A percentile compares a stretch with the other conserved stretches of the same genome.
phyloP scores from a whole-genome alignment of 1,139 yeast genomes.

The Diutina neorugosa region DNA sequence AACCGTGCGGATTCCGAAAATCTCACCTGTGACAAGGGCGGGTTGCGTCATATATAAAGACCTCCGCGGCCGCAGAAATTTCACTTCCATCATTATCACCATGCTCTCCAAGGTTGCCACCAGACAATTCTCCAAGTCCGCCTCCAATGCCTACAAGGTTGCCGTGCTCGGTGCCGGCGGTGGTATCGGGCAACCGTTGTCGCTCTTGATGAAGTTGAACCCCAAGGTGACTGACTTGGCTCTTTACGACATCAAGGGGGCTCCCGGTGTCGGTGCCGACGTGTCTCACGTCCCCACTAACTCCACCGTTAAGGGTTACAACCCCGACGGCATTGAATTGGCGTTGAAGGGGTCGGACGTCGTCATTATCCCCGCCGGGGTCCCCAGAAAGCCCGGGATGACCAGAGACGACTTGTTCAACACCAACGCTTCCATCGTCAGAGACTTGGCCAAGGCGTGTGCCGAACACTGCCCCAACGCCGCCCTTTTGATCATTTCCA shows the following conservation, averaged over 20 bases:
- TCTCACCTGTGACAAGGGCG: too few species aligned
- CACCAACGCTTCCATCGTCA: slow-evolving; percentile 85
- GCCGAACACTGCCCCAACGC: slow-evolving; percentile 69
- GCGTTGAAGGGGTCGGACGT: slow-evolving; percentile 52
- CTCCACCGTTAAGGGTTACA: slow-evolving; percentile 55
- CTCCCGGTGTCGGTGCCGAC: slow-evolving; percentile 91
- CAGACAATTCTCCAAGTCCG: slow-evolving; percentile 2
- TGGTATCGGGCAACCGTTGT: slow-evolving; percentile 95
- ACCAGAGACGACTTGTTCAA: slow-evolving; percentile 91
- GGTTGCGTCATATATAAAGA: background rate
- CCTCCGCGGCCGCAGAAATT: background rate
- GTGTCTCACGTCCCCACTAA: slow-evolving; percentile 82
- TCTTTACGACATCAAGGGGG: slow-evolving; percentile 79
- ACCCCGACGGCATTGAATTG: slow-evolving; percentile 25
- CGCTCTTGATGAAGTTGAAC: slow-evolving; percentile 71
- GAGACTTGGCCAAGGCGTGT: slow-evolving; percentile 70
- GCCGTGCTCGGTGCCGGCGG: slow-evolving; percentile 95
- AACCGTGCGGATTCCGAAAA: too few species aligned
- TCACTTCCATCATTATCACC: background rate
- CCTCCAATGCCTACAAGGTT: slow-evolving; percentile 32
- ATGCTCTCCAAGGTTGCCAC: slow-evolving; percentile 3
- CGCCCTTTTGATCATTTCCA: slow-evolving; percentile 68
- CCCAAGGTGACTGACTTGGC: slow-evolving; percentile 68
- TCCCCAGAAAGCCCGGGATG: slow-evolving; percentile 98
- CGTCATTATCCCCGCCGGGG: slow-evolving; percentile 90